phyloP scores from a whole-genome alignment of 129 eudicot species.

The Daucus carota region DNA sequence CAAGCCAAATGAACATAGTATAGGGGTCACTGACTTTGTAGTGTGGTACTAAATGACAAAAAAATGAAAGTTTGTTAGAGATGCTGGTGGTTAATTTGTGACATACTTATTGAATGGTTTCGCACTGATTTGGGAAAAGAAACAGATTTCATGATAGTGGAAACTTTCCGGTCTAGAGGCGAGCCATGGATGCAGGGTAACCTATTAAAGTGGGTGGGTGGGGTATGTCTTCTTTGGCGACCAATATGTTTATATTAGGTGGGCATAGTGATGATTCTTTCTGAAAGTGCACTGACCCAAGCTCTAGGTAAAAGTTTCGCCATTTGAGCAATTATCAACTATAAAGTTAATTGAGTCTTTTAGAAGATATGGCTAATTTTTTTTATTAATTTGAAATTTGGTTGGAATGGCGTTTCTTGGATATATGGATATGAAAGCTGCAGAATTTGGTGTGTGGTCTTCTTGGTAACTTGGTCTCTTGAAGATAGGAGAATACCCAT shows the following conservation, averaged over 20 bases:
- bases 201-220: too few relatives aligned
- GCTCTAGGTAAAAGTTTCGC: slow-evolving; percentile 8
- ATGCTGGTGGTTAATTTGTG: background rate
- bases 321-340: background rate
- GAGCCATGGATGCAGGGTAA: background rate
- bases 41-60: background rate
- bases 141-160: background rate
- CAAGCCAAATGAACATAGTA: background rate
- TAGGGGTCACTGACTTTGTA: background rate
- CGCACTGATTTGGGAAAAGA: background rate
- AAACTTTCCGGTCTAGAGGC: background rate
- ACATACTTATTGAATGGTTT: background rate
- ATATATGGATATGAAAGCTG: background rate
- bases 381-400: background rate
- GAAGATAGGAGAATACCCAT: background rate
- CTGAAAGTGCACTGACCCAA: slow-evolving; percentile 55
- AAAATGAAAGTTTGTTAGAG: background rate
- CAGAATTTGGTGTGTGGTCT: background rate
- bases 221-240: too few relatives aligned
- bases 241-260: too few relatives aligned
- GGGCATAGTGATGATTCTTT: slow-evolving; percentile 67
- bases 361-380: background rate
- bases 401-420: background rate
- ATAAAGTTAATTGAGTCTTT: background rate
- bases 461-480: background rate